Base-by-base conservation (phyloP, 495 filamentous ascomycete genomes). In the Hyphodiscus hymeniophilus region DNA sequence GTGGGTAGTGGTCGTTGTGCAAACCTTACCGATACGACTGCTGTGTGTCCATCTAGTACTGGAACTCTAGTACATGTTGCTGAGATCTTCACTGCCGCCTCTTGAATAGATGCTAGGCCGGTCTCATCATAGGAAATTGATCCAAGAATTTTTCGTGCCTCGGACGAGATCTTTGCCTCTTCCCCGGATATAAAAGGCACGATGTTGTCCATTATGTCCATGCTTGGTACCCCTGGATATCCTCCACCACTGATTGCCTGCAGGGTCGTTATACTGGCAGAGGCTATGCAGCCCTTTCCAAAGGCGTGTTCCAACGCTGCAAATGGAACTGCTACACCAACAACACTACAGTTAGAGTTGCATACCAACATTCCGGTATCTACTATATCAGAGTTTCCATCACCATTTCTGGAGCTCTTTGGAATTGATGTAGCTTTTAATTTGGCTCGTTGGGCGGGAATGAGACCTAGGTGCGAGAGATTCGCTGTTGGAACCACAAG, bases 291-390 rank as follows among this genome's bases (percentile, higher is more conserved):
- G n/a, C n/a, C n/a, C 33, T 73, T 72, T 26, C 86, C 87, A 60
- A 91, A 89, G 57, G 75, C 74, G 31, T 81, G 76, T 63, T 87
- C 80, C 30, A 94, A 75, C 17, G 85, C 87, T 16, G 87, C 87
- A 59, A 90, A 84, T n/a, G 87, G 87, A 48, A 91, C 88, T 40
- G 90, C 88, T 42, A 92, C 74, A 15, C 87, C 87, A 58, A 91
- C 91, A 45, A 91, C 89, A 17, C 86, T 85, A 67, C 87, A 94
- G 71, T 94, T 92, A 47, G 85, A 89, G 69, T 92, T 92, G 72
- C 86, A 91, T 34, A 91, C 83, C 44, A 92, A 63, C 65, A 91
- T 89, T 12, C 87, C 87, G n/a, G n/a, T n/a, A n/a, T n/a, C n/a
- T n/a, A n/a, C n/a, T n/a, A n/a, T n/a, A n/a, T n/a, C n/a, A n/a